Conservation (phyloP, 768 basidiomycete species). For the Hericium rajendrae region DNA sequence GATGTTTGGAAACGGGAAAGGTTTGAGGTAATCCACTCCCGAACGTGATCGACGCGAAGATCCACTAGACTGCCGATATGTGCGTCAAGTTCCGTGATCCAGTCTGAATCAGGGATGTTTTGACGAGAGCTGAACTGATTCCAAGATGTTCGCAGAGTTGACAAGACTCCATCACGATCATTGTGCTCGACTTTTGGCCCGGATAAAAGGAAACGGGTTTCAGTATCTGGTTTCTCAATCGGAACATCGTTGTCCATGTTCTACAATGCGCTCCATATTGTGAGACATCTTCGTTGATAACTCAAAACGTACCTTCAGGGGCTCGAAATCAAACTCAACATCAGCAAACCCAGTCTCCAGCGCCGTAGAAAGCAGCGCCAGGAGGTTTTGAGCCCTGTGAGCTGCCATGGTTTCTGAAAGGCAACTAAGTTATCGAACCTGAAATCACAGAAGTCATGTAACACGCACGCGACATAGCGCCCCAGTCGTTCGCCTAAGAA, state of each 20-base stretch:
- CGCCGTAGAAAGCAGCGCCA: conserved; percentile 34
- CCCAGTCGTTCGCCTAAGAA: conserved; percentile 53
- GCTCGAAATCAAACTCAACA: conserved; percentile 34
- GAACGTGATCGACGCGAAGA: conserved; percentile 36
- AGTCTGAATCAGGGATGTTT: conserved; percentile 29
- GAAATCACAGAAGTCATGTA: neutral
- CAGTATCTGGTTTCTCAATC: conserved; percentile 29
- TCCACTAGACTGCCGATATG: conserved; percentile 33
- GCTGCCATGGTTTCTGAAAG: conserved; percentile 36
- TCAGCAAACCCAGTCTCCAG: conserved; percentile 39
- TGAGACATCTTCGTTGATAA: too few species aligned
- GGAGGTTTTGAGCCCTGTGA: conserved; percentile 31
- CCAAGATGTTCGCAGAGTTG: conserved; percentile 23
- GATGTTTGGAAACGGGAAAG: conserved; percentile 34
- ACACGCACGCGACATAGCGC: conserved; percentile 47
- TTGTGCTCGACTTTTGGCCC: conserved; percentile 13
- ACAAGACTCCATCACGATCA: conserved; percentile 19
- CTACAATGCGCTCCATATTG: conserved; percentile 19
- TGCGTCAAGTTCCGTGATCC: conserved; percentile 28
- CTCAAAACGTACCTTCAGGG: conserved; percentile 33
- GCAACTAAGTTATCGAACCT: neutral
- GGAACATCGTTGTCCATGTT: conserved; percentile 41
- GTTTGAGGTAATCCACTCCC: conserved; percentile 42
- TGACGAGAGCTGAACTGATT: conserved; percentile 22
- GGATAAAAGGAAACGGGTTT: conserved; percentile 22